Evolutionary conservation across 1,284 basidiomycete genomes (phyloP).

Genomic region (Austropuccinia psidii): DNA sequence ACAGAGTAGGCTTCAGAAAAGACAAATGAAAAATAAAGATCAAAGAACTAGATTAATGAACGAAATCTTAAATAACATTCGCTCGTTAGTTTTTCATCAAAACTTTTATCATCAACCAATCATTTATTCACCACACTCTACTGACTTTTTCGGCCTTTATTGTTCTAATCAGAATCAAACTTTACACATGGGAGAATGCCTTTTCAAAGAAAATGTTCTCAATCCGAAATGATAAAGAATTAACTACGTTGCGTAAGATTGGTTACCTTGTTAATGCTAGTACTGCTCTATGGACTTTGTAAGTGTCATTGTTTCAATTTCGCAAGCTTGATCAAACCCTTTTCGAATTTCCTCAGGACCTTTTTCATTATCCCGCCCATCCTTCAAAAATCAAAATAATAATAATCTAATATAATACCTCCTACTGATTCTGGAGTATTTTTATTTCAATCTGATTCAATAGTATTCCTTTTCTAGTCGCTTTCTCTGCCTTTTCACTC

Average conservation of each 20-base stretch:
- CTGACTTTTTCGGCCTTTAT: neutral
- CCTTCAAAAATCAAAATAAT: no score
- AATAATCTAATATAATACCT: no score
- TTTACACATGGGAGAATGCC: slow-evolving; percentile 80
- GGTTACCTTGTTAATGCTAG: slow-evolving; percentile 57
- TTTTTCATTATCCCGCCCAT: slow-evolving; percentile 50
- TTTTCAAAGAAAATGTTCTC: slow-evolving; percentile 66
- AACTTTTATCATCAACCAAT: neutral
- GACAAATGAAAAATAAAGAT: slow-evolving; percentile 44
- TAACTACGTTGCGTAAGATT: slow-evolving; percentile 71
- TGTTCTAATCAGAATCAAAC: slow-evolving; percentile 57
- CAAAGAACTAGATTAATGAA: slow-evolving; percentile 43
- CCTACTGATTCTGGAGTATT: no score
- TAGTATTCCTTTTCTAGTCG: slow-evolving; percentile 52
- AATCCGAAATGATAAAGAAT: slow-evolving; percentile 75
- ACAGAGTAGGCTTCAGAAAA: slow-evolving; percentile 40
- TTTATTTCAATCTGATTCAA: slow-evolving; percentile 70
- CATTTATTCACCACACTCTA: neutral
- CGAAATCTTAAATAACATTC: slow-evolving; percentile 42
- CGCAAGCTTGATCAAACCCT: neutral
- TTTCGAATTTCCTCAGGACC: neutral
- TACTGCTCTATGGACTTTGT: slow-evolving; percentile 39
- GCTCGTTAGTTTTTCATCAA: slow-evolving; percentile 37
- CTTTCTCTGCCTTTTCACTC: slow-evolving; percentile 57
- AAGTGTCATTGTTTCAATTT: neutral